A percentile compares a stretch with the other conserved stretches of the same genome.
Conservation (phyloP, 2,329 filamentous ascomycete species). For the Mollisiaceae sp. region DNA sequence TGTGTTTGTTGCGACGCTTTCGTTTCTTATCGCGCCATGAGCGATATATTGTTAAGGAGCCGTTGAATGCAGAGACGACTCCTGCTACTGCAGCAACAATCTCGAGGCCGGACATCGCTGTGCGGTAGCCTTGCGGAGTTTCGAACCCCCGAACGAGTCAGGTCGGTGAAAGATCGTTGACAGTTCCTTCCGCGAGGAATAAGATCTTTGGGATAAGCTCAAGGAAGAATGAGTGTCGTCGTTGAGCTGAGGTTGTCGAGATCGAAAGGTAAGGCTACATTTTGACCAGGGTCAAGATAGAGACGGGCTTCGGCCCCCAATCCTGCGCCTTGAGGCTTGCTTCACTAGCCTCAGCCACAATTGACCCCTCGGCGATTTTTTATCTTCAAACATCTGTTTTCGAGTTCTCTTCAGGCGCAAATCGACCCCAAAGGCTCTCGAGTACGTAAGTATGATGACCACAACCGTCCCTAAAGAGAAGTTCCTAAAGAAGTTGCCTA, state of each 20-base stretch:
- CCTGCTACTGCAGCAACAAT: not conserved
- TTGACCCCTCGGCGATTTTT: not conserved
- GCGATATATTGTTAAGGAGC: not conserved
- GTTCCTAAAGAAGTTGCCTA: too few species aligned
- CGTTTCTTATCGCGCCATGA: not conserved
- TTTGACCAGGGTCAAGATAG: not conserved
- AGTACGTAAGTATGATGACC: too few species aligned
- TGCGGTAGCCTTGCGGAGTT: not conserved
- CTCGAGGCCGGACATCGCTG: not conserved
- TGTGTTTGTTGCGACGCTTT: not conserved
- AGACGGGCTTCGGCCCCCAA: not conserved
- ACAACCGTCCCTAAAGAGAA: too few species aligned
- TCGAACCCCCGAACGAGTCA: not conserved
- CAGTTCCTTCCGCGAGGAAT: too few species aligned
- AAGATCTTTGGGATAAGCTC: not conserved
- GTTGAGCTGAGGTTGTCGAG: not conserved
- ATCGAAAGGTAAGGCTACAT: not conserved
- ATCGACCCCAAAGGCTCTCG: too few species aligned
- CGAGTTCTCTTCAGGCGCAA: not conserved
- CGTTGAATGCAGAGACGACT: not conserved
- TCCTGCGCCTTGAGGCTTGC: not conserved
- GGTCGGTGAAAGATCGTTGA: not conserved
- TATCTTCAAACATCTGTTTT: not conserved
- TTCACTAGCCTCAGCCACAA: not conserved
- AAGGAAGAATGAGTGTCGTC: not conserved